Conservation (phyloP, 306 rosid genomes). For the Acacia melanoxylon region DNA sequence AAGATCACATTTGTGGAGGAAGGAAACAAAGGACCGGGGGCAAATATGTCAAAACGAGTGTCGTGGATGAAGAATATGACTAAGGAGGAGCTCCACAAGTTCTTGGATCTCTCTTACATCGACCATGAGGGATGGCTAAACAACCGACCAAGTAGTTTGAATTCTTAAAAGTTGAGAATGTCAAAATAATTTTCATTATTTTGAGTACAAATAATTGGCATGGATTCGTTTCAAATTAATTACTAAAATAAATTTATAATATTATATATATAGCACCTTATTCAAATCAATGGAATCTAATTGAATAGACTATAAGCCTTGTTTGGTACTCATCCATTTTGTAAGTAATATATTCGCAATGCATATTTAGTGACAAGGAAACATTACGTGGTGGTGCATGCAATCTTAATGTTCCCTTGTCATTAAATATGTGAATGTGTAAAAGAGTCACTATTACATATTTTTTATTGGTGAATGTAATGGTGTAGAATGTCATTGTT, state of each 20-base stretch:
- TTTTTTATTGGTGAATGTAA: too few relatives aligned
- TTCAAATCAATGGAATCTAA: too few relatives aligned
- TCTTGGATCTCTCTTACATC: constrained; percentile 11
- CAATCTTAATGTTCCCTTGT: too few relatives aligned
- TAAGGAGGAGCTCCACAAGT: not conserved
- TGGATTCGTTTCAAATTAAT: not conserved
- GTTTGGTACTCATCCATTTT: too few relatives aligned
- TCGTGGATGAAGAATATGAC: constrained; percentile 28
- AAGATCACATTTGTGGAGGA: constrained; percentile 29
- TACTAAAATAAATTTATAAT: not conserved
- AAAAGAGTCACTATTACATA: too few relatives aligned
- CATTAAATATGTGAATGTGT: too few relatives aligned
- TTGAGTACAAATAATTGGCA: not conserved
- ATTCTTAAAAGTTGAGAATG: not conserved
- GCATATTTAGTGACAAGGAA: too few relatives aligned
- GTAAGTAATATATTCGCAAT: too few relatives aligned
- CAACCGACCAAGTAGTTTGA: not conserved
- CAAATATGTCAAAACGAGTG: constrained; percentile 33
- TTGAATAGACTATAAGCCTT: too few relatives aligned
- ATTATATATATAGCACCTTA: too few relatives aligned
- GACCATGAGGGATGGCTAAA: constrained; percentile 40
- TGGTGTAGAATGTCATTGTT: too few relatives aligned
- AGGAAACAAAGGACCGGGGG: constrained; percentile 30
- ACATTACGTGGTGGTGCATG: too few relatives aligned
- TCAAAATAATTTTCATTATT: not conserved